These are phyloP conservation scores for Hyparrhenia diplandra DNA, from an alignment of 176 grass and related monocot genomes.

Conservation along the genomic window DNA sequence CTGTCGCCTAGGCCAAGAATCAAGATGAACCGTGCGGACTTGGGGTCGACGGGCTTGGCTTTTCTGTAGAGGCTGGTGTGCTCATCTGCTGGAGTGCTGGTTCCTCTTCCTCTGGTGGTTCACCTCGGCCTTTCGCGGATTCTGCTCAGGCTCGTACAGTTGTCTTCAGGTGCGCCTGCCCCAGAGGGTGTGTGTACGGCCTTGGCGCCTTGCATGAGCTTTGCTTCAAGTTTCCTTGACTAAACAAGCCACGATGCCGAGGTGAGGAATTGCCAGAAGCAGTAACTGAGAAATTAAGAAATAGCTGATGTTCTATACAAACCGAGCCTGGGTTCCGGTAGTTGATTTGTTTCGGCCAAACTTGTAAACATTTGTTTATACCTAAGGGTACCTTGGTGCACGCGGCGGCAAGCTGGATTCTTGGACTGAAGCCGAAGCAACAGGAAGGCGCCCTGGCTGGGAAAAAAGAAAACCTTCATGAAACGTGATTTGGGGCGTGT, in stretches of 20 bases:
- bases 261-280: too few species aligned
- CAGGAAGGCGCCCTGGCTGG: not conserved
- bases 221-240: not conserved
- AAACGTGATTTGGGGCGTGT: too few species aligned
- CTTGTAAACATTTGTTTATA: not conserved
- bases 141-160: not conserved
- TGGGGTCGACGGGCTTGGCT: too few species aligned
- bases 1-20: too few species aligned
- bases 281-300: too few species aligned
- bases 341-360: not conserved
- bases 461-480: not conserved
- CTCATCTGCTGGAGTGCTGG: too few species aligned
- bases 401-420: not conserved
- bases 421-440: slow-evolving; percentile 21
- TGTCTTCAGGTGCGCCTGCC: not conserved
- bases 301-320: too few species aligned
- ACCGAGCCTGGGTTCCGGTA: too few species aligned
- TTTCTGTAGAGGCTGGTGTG: too few species aligned
- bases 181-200: not conserved
- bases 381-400: not conserved
- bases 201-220: not conserved
- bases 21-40: too few species aligned
- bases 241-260: too few species aligned
- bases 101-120: not conserved
- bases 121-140: not conserved